Evolutionary conservation across 1,139 yeast species (phyloP), one percentile per base, ranked within the genome.

Genomic region (Debaryomyces singareniensis): DNA sequence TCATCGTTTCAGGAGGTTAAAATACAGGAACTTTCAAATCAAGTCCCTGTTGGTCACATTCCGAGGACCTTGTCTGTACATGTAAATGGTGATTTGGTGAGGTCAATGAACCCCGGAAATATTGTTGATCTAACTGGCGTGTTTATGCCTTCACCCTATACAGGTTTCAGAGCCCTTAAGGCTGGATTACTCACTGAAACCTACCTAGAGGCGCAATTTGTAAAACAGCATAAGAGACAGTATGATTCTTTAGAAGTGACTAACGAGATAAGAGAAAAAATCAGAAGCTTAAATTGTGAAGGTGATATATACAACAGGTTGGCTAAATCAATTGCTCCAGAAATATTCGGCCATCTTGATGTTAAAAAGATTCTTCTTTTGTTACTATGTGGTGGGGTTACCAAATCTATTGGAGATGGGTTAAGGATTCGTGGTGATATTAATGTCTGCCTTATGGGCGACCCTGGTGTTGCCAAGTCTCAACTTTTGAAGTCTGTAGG

Each of bases 381-480:
- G 38, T 66, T 91, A 35, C 67, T 93, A 28, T 87, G 93, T 43
- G 96, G 98, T 35, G 98, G 98, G 50, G 97, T 89, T 20, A 84
- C 95, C 32, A 93, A 93, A 55, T 85, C 78, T 50, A 78, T 89
- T 45, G 95, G 95, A 27, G 98, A 93, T 59, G 99, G 99, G 40
- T 77, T 93, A 81, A 79, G 82, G 49, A 91, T 93, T 50, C 79
- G 99, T 66, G 99, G 99, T 51, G 98, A 93, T 53, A 85, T 93
- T 43, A 93, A 93, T 53, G 78, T 93, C 32, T 84, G 97, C 62
- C 71, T 93, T 34, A 91, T 93, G 97, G 99, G 99, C 45, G 99
- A 93, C 50, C 99, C 99, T 24, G 98, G 98, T 69, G 98, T 93
- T 34, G 99, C 99, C 47, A 93, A 93, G 58, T 91, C 98, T 1